phyloP scores from a whole-genome alignment of 768 basidiomycete genomes.

The Boletus barrowsii region DNA sequence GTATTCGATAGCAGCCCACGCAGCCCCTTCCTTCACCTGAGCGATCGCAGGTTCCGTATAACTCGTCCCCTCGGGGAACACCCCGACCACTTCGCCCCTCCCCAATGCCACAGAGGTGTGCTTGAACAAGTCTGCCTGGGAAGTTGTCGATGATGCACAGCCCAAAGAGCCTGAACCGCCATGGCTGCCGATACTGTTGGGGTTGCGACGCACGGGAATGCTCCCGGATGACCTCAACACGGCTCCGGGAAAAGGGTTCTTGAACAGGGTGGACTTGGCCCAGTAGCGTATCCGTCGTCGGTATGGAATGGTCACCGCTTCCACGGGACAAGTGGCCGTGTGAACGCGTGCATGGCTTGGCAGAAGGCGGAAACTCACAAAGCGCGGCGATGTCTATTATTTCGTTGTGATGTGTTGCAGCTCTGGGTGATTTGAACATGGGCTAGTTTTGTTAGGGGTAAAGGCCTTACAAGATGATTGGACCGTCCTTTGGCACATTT shows the following conservation, averaged over 20 bases:
- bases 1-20: slow-evolving; percentile 73
- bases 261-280: slow-evolving; percentile 59
- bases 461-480: slow-evolving; percentile 53
- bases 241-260: slow-evolving; percentile 47
- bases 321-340: not conserved
- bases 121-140: slow-evolving; percentile 31
- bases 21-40: slow-evolving; percentile 58
- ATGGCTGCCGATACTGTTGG: slow-evolving; percentile 31
- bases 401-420: slow-evolving; percentile 67
- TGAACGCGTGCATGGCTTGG: not conserved
- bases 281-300: slow-evolving; percentile 56
- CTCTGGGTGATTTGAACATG: slow-evolving; percentile 31
- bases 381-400: slow-evolving; percentile 55
- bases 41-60: slow-evolving; percentile 39
- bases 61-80: slow-evolving; percentile 49
- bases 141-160: not conserved
- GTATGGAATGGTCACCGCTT: slow-evolving; percentile 58
- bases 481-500: slow-evolving; percentile 54
- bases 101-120: slow-evolving; percentile 57
- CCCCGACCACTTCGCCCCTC: slow-evolving; percentile 53
- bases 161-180: not conserved
- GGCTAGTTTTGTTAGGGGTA: not conserved
- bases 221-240: slow-evolving; percentile 63
- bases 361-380: slow-evolving; percentile 27
- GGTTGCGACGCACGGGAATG: slow-evolving; percentile 69